These are phyloP conservation scores for Xylariales sp. DNA, from an alignment of 2,329 filamentous ascomycete species.

Conservation along the genomic window DNA sequence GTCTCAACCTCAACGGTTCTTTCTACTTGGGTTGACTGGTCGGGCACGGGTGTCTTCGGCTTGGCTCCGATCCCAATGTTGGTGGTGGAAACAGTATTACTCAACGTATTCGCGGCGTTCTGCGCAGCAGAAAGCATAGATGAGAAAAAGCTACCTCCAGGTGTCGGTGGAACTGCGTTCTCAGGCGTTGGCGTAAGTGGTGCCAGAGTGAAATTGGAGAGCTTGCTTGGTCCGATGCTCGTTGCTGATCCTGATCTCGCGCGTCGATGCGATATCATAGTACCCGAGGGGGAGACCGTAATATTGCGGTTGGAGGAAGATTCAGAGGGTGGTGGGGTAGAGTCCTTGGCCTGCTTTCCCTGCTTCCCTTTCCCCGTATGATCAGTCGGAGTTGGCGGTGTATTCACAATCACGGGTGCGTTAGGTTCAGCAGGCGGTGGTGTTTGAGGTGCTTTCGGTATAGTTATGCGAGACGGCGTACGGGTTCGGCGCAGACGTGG, in stretches of 20 bases:
- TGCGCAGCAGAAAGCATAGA: conserved; percentile 90
- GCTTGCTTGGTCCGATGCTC: conserved; percentile 71
- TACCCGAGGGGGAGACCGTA: conserved; percentile 58
- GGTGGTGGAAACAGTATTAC: conserved; percentile 68
- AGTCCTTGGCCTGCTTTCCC: conserved; percentile 3
- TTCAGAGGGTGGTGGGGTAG: conserved; percentile 16
- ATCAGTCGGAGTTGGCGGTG: conserved; percentile 61
- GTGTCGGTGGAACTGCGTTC: conserved; percentile 44
- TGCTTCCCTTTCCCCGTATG: conserved; percentile 13
- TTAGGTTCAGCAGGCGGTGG: conserved; percentile 40
- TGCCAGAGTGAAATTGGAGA: conserved; percentile 69
- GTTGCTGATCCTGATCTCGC: conserved; percentile 46
- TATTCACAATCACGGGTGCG: conserved; percentile 58
- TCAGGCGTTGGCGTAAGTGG: conserved; percentile 77
- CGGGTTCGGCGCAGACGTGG: conserved; percentile 16
- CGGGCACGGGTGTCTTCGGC: conserved; percentile 28
- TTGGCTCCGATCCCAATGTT: conserved; percentile 48
- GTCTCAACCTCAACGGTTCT: conserved; percentile 40
- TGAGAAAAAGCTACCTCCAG: conserved; percentile 79
- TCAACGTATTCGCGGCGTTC: conserved; percentile 76
- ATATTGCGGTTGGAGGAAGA: conserved; percentile 40
- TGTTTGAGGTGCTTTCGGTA: conserved; percentile 35
- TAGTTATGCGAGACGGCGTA: conserved; percentile 16
- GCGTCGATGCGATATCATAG: conserved; percentile 66
- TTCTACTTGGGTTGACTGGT: conserved; percentile 25